phyloP scores from a whole-genome alignment of 1,139 yeast genomes.

The Pichia sp. region DNA sequence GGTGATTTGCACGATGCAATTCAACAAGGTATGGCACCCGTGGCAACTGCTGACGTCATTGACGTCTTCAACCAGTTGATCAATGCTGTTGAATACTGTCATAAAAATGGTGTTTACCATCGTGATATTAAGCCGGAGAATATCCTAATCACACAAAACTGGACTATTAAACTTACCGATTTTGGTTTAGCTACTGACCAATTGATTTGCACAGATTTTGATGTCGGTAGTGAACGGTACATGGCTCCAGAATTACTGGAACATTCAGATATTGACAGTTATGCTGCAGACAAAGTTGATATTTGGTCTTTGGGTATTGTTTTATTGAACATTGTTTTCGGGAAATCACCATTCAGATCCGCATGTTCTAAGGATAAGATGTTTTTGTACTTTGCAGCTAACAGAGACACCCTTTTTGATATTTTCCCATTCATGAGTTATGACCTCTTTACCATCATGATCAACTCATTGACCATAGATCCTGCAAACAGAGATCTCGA shows the following conservation, averaged over 20 bases:
- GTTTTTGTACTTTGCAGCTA: slow-evolving; percentile 79
- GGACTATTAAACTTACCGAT: slow-evolving; percentile 93
- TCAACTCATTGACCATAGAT: slow-evolving; percentile 74
- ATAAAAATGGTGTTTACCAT: slow-evolving; percentile 67
- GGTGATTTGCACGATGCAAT: slow-evolving; percentile 96
- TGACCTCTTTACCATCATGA: slow-evolving; percentile 76
- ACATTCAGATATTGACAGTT: slow-evolving; percentile 44
- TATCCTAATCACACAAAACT: slow-evolving; percentile 85
- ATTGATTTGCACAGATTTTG: slow-evolving; percentile 64
- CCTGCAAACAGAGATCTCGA: slow-evolving; percentile 74
- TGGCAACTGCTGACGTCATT: slow-evolving; percentile 64
- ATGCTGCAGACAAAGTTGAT: slow-evolving; percentile 84
- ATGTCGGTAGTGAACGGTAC: slow-evolving; percentile 89
- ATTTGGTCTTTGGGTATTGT: slow-evolving; percentile 92
- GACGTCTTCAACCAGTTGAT: slow-evolving; percentile 73
- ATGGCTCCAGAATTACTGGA: slow-evolving; percentile 96
- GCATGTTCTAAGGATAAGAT: slow-evolving; percentile 84
- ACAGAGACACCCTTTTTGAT: slow-evolving; percentile 86
- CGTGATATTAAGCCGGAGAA: slow-evolving; percentile 92
- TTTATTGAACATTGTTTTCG: slow-evolving; percentile 77
- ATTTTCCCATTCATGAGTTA: slow-evolving; percentile 85
- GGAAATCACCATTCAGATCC: slow-evolving; percentile 79
- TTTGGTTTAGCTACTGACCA: slow-evolving; percentile 89
- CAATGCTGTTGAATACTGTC: slow-evolving; percentile 74
- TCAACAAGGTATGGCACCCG: slow-evolving; percentile 73